These are phyloP conservation scores for Xylaria sp. DNA, from an alignment of 2,329 filamentous ascomycete species.

Conservation along the genomic window DNA sequence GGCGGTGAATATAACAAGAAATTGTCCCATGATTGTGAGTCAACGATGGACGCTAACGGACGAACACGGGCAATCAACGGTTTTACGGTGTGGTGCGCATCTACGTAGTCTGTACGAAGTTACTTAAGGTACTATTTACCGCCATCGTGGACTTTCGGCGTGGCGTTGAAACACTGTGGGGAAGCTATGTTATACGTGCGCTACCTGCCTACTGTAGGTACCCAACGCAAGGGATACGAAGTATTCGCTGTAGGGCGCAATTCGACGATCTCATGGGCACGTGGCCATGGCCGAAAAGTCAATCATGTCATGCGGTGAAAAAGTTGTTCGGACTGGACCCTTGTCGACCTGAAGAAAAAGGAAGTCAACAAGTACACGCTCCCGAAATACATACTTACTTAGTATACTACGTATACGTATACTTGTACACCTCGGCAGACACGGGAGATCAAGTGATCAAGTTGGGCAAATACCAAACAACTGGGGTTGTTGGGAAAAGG, in stretches of 20 bases:
- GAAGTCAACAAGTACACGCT: not conserved
- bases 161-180: constrained; percentile 15
- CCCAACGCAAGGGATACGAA: constrained; percentile 21
- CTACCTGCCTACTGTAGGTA: constrained; percentile 5
- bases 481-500: not conserved
- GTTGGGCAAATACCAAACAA: not conserved
- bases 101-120: too few species aligned
- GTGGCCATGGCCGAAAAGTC: constrained; percentile 9
- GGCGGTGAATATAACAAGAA: constrained; percentile 12
- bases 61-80: not conserved
- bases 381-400: not conserved
- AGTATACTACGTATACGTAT: too few species aligned
- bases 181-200: not conserved
- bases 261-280: constrained; percentile 20
- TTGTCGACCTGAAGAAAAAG: constrained; percentile 6
- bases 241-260: not conserved
- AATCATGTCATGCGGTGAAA: constrained; percentile 19
- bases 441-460: not conserved
- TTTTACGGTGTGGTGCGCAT: constrained; percentile 17
- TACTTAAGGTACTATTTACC: constrained; percentile 23
- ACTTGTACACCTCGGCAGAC: not conserved
- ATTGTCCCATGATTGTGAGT: not conserved
- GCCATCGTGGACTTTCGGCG: constrained; percentile 10
- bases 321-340: constrained; percentile 1
- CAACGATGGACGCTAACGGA: constrained; percentile 11